Base-by-base conservation (phyloP, 805 yeast species). In the Sporopachydermia lactativora region DNA sequence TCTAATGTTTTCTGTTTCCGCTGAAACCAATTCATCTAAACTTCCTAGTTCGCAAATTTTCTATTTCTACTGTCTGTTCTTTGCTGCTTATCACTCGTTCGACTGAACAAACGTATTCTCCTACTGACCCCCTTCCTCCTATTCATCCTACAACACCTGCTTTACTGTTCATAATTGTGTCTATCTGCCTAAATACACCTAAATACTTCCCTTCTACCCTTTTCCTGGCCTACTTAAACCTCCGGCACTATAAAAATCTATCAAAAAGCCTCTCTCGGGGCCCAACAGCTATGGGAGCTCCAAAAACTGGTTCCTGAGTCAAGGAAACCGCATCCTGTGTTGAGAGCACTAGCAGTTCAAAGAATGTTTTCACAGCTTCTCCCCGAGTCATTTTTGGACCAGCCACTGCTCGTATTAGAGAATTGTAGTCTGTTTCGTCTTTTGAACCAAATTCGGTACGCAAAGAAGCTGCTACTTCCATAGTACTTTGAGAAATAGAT, bases 271-370 rank as follows among this genome's bases (percentile, higher is more conserved):
- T 52, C 38, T 68, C 66, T 49, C 65, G 72, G 6, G 73, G 61
- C 15, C 58, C 54, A 31, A 82, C 66, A n/a, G 47, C 49, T 42
- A 84, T 76, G 34, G 70, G 73, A 8, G 31, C 8, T 3, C 77
- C 79, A 47, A 77, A 83, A 15, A 79, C 49, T 34, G 61, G 62
- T 4, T 66, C 64, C 60, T 84, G 95, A 31, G 71, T 59, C 35
- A 85, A 57, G 13, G 64, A 61, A 37, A 86, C 61, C 41, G 89
- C 77, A 49, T 80, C 86, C 37, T 75, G 66, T 4, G 92, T 78
- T 2, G 94, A 94, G 43, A 86, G 64, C 3, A 85, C 89, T 49
- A 86, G 64, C 54, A 86, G 56, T 54, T 86, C 94, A 51, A 85
- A 86, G 58, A 86, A 86, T 41, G 82, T 67, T 50, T 74, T 70